Evolutionary conservation across 2,329 filamentous ascomycete species (phyloP), one percentile per base, ranked within the genome.

Genomic region (Fusarium duplospermum): DNA sequence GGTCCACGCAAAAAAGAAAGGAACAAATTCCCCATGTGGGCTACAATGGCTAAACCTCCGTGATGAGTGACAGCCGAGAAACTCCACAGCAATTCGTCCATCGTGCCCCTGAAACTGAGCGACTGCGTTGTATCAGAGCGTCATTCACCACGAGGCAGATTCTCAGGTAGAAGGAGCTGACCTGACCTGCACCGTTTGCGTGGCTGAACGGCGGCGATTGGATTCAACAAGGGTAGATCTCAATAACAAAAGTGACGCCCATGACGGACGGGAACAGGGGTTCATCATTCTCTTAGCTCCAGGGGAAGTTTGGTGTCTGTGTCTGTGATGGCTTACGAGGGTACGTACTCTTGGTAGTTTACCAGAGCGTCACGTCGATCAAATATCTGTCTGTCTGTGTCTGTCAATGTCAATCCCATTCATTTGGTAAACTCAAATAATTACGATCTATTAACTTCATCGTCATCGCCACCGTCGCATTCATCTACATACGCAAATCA

Each of bases 191-290:
- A 35, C 24, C 45, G 59, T 52, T 73, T 64, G 45, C 60, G 22
- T 42, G 52, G 62, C 38, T 58, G 29, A 47, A 38, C 29, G 33
- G 36, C 35, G 35, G 35, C 42, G 66, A 66, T 63, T 42, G 57
- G 38, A 57, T 59, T 56, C 47, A 42, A 47, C 57, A 59, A 63
- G 69, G 72, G 72, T 22, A 75, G 72, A 74, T 74, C 72, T 75
- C 62, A 75, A 75, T 74, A 56, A 75, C 58, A 60, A 27, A 27
- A 11, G 4, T 33, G 18, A 36, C 29, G 9, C 20, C 20, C 10
- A 24, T 24, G 36, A 31, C 42, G 42, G 42, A 50, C 42, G 59
- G 29, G 42, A 50, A 62, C 59, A 62, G 40, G 59, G 54, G 31
- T 58, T 33, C 31, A 31, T 31, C 31, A 8, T 7, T 29, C 54